Evolutionary conservation across 2,329 filamentous ascomycete species (phyloP), one percentile per base, ranked within the genome.

Genomic region (Celoporthe dispersa): DNA sequence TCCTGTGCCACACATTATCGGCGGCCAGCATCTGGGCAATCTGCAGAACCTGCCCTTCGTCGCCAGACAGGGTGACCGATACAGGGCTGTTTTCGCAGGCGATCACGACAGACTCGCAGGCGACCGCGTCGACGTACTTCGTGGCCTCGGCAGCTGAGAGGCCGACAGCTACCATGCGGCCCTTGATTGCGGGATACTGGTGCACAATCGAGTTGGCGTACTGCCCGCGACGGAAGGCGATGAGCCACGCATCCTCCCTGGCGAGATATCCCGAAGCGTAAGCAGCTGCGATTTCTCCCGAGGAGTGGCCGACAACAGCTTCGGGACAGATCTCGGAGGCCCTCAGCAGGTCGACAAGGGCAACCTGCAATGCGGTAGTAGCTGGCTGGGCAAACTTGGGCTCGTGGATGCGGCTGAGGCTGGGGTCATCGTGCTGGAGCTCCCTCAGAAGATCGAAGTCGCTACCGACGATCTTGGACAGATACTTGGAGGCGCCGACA

Each of bases 211-310:
- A 75, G 0, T 76, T 75, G 3, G 80, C 79, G 60, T 75, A 77
- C 25, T 79, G 71, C 2, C 83, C 83, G 14, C 83, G 81, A 31
- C 79, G 77, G 70, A 82, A 84, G 3, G 83, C 80, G 41, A 83
- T 77, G 61, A 79, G 75, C 80, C 81, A 84, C 5, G 83, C 83
- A 7, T 76, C 75, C 63, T 80, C 74, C 28, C 76, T 75, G 2
- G 78, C 76, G 28, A 85, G 75, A 22, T 77, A 76, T 0, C 78
- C 80, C 0, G 75, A 76, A 11, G 83, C 81, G 67, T 81, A 83
- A 0, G 83, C 82, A 8, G 83, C 83, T 0, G 82, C 83, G 41
- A 85, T 81, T 67, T 85, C 83, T 2, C 83, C 83, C 0, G 83
- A 84, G 0, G 83, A 84, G 71, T 85, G 83, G 0, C 83, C 83